Evolutionary conservation across 257 asterid genomes (phyloP), one percentile per base, ranked within the genome.

Genomic region (Penstemon barbatus): DNA sequence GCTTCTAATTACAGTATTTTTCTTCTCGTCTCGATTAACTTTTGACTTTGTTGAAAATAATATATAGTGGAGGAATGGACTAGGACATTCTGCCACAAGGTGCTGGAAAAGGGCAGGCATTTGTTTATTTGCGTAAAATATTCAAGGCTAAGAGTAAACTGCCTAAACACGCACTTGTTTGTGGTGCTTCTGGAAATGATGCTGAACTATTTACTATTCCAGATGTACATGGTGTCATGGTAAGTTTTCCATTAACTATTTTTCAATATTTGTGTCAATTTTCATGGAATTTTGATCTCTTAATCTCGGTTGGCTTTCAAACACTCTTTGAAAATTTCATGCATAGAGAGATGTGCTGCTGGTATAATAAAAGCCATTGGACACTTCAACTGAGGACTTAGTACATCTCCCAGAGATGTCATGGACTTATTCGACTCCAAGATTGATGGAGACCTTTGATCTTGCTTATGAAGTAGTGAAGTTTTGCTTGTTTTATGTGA

Each of bases 91-190:
- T 91, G 79, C 97, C 99, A 10, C 96, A 86, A 81, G 96, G 99
- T 65, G 99, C 99, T 71, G 99, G 99, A 50, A 94, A 94, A 83
- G 99, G 99, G 77, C 97, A 91, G 78, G 99, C 99, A 68, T 96
- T 94, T 74, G 96, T 96, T 74, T 94, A 91, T 81, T 75, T 94
- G 85, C 99, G 83, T 64, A 81, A 83, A 68, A 94, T 82, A 70
- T 82, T 91, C 74, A 86, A 79, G 77, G 73, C 75, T 1, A 89
- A 70, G 81, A 89, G 85, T 6, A 86, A 86, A 80, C 73, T 78
- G 45, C 99, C 99, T 40, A 71, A 66, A 55, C 91, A 87, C 74
- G 91, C 99, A 15, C 96, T 94, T 79, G 99, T 83, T 66, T 94
- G 97, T 63, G 97, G 99, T 25, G 99, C 91, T 79, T 94, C 99